Base-by-base conservation (phyloP, 106 monocot genomes). In the Vanilla planifolia region DNA sequence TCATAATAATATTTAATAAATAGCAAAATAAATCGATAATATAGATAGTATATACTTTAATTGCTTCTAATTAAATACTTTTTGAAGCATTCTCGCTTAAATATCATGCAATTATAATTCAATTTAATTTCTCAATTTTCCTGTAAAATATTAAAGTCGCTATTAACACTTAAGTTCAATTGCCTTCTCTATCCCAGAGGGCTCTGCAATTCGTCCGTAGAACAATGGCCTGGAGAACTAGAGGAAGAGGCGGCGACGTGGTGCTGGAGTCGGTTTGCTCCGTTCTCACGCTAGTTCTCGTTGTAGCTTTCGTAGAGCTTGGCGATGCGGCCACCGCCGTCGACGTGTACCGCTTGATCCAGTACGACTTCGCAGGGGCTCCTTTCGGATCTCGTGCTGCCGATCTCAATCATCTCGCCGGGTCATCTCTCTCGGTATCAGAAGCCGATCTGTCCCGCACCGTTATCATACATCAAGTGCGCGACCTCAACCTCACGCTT, bases 301-400 rank as follows among this genome's bases (percentile, higher is more conserved):
- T 98, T 34, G 70, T 88, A 47, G 88, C 98, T 33, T 98, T 84
- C 80, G 88, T 88, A 48, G 98, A 98, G 77, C 84, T 98, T 47
- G 87, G 92, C 60, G 92, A 84, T 51, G 98, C 98, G 14, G 98
- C 98, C 37, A 73, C 88, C 50, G 92, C 79, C 42, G 88, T 98
- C 61, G 82, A 92, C 80, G 98, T 98, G 19, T 98, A 98, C 73
- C 84, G 98, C 25, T 71, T 98, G 37, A 88, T 98, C 59, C 98
- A 98, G 73, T 98, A 92, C 73, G 98, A 98, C 75, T 58, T 98
- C 59, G 74, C 84, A 67, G 98, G 98, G 2, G 61, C 61, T 1
- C 98, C 87, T 1, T 79, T 77, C 60, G 98, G 98, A 60, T 98
- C 98, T 23, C 84, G 98, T 43, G 50, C 73, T 57, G 84, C 98